Evolutionary conservation across 108 stramenopile genomes (phyloP).

Genomic region (Discostella pseudostelligera): DNA sequence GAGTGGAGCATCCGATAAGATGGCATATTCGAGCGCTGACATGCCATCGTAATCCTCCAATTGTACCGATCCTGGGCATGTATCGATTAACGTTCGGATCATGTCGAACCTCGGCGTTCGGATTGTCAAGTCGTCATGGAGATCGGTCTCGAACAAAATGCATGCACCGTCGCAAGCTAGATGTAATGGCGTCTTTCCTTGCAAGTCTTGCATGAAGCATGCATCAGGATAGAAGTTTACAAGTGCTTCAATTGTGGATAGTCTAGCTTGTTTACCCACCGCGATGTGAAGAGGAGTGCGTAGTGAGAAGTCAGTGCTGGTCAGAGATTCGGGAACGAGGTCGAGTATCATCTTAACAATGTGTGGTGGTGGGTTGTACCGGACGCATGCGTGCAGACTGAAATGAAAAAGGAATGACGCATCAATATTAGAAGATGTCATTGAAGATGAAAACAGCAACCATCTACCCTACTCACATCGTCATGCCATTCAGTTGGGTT

Average conservation of each 20-base stretch:
- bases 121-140: neutral
- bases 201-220: neutral
- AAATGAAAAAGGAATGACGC: neutral
- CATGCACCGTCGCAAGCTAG: neutral
- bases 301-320: constrained; percentile 48
- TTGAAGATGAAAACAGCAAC: no score
- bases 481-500: constrained; percentile 10
- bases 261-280: constrained; percentile 56
- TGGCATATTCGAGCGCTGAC: constrained; percentile 1
- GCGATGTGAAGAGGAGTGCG: constrained; percentile 78
- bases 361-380: constrained; percentile 13
- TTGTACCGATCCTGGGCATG: neutral
- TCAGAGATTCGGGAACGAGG: constrained; percentile 54
- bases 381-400: constrained; percentile 9
- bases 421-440: neutral
- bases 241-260: constrained; percentile 23
- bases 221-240: neutral
- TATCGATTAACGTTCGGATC: neutral
- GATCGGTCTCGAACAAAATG: neutral
- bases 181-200: constrained; percentile 2
- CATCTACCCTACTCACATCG: constrained; percentile 1
- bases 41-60: constrained; percentile 4
- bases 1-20: neutral
- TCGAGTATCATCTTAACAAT: constrained; percentile 51
- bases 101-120: neutral